Percentiles rank a stretch among this genome's conserved stretches.
These are phyloP conservation scores for Lotus japonicus DNA, from an alignment of 306 rosid species.

Conservation along the genomic window DNA sequence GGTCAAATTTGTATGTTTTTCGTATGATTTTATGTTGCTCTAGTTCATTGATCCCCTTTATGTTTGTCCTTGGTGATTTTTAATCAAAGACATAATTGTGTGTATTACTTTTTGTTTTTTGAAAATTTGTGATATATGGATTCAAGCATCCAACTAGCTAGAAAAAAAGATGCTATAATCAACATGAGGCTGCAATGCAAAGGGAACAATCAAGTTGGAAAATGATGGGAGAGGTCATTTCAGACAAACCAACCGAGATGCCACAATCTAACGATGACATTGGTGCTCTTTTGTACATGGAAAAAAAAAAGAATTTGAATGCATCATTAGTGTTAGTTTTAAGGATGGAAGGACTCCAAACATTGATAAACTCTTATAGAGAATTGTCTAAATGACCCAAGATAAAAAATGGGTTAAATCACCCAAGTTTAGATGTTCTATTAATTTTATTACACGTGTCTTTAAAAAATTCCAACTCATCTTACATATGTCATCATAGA, in stretches of 20 bases:
- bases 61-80: background rate
- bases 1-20: background rate
- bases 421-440: too few relatives aligned
- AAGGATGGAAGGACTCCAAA: background rate
- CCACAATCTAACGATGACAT: background rate
- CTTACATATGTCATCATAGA: too few relatives aligned
- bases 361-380: background rate
- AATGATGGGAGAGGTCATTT: background rate
- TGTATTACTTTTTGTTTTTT: background rate
- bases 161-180: background rate
- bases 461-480: too few relatives aligned
- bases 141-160: background rate
- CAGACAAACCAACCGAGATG: too few relatives aligned
- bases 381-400: too few relatives aligned
- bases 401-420: too few relatives aligned
- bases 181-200: constrained; percentile 14
- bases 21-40: constrained; percentile 2
- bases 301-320: background rate
- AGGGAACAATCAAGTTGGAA: constrained; percentile 7
- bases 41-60: constrained; percentile 2
- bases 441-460: too few relatives aligned
- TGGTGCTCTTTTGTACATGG: background rate
- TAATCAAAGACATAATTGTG: too few relatives aligned
- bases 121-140: background rate
- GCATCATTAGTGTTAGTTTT: background rate